Evolutionary conservation across 768 basidiomycete species (phyloP), one percentile per base, ranked within the genome.

Genomic region (Tylopilus plumbeoviolaceoides): DNA sequence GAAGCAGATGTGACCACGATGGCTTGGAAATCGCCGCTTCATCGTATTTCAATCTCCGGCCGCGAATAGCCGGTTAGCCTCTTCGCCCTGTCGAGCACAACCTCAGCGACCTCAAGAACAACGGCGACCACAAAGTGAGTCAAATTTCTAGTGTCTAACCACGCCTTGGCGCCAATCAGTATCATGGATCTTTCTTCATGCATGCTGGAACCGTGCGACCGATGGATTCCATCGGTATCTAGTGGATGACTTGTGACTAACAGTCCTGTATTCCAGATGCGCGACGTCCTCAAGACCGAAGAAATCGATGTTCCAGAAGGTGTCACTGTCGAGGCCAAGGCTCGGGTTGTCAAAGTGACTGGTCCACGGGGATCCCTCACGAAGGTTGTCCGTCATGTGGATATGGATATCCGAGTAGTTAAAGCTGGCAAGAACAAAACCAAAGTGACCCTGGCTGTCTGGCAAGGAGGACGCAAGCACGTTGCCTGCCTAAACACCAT

Each of bases 401-500:
- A 92, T 75, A 94, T 95, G 90, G 92, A 94, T 73, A 86, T 95
- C 72, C 84, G 87, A 67, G 73, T 92, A 47, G 72, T 90, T 62
- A 90, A 88, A 76, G 51, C 55, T 12, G 79, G 81, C 68, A 87
- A 92, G 75, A 77, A 78, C 62, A 82, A 80, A 59, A 58, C 63
- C 68, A 84, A 85, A 70, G 88, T 98, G 70, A 83, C 83, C 57
- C 82, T 98, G 65, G 90, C 92, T 55, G 91, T 99, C 55, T 99
- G 97, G 97, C 92, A 98, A 75, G 97, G 91, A 57, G 89, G 85
- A 59, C 86, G 97, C 70, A 99, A 99, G 79, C 97, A 99, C 70
- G 91, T 98, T 65, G 97, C 97, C 52, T 98, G 95, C 79, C 78
- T 99, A 60, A 85, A 95, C 62, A 99, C 97, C 35, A 91, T 99